Base-by-base conservation (phyloP, 441 rosid genomes). In the Hura crepitans region DNA sequence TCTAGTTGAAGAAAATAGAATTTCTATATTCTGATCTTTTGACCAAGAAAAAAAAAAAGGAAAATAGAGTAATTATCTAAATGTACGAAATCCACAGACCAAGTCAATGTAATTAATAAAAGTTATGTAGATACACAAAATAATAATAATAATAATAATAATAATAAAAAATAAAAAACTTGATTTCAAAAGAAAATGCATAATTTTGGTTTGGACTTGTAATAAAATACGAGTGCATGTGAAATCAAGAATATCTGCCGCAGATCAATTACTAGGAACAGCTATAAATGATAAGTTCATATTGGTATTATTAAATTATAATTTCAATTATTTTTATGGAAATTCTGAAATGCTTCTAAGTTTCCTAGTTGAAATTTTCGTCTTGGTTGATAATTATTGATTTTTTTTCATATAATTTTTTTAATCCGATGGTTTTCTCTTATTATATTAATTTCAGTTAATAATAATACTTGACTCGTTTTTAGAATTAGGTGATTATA, bases 181-280 rank as follows among this genome's bases (percentile, higher is more conserved):
- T 43, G 18, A 42, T 57, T 17, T 27, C 11, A 50, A 50, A n/a
- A 20, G 6, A 50, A 50, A n/a, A n/a, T 50, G 23, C 12, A n/a
- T 6, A 42, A 2, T 15, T 56, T 17, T 10, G 31, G 31, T 17
- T 54, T 68, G 53, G 68, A 53, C 58, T 22, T n/a, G 20, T 62
- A 2, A 30, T 47, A 22, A 14, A 23, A 20, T 15, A 14, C 6
- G 69, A 37, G 17, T 42, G 9, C 17, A 23, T 47, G 66, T 49
- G 15, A 33, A 65, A 74, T 75, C 74, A 70, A 51, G 14, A 51
- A 59, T 51, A 42, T 43, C 74, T 49, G 31, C 65, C 49, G 20
- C 3, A 33, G 0, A 7, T 51, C 13, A 4, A n/a, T 14, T 58
- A 46, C 9, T 46, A 7, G 31, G 2, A 18, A 27, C n/a, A 6